Evolutionary conservation across 768 basidiomycete species (phyloP), one percentile per base, ranked within the genome.

Genomic region (Trametes cubensis): DNA sequence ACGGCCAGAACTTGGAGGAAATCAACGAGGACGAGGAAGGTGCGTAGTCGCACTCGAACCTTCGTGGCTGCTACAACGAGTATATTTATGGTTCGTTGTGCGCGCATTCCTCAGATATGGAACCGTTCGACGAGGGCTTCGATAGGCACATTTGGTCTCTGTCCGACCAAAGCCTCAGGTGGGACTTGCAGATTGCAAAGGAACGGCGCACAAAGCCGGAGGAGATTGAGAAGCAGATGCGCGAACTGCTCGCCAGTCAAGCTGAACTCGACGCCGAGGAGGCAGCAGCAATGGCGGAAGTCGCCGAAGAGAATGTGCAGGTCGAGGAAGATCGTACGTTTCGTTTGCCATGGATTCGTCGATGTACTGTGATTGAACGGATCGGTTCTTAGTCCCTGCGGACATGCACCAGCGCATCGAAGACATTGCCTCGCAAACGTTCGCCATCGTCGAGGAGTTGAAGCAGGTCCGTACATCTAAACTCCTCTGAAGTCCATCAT

Each of bases 81-180:
- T n/a, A n/a, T n/a, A n/a, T n/a, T n/a, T n/a, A 30, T 25, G 13
- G 5, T 7, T 11, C 11, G 0, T n/a, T 18, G 14, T 6, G 46
- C 42, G 23, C 42, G 56, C 21, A 47, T 21, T 14, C 30, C 15
- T 21, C 34, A 72, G 69, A 65, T 41, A 68, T 57, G 66, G 91
- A 94, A 69, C 81, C 85, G 2, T 96, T 94, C 72, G 92, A 96
- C 69, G 93, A 96, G 73, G 85, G 84, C 2, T 82, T 96, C 34
- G 94, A 95, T 71, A 78, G 90, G 52, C 83, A 84, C 47, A 88
- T 95, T 47, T 93, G 89, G 88, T 87, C 88, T 0, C 73, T 94
- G 20, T 86, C 89, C 44, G 84, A 88, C 65, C 89, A 89, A 51
- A 79, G 87, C 30, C 75, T 93, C 54, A 82, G 87, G 65, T 92